Evolutionary conservation across 2,329 filamentous ascomycete species (phyloP).

Genomic region (Exophiala aquamarina): DNA sequence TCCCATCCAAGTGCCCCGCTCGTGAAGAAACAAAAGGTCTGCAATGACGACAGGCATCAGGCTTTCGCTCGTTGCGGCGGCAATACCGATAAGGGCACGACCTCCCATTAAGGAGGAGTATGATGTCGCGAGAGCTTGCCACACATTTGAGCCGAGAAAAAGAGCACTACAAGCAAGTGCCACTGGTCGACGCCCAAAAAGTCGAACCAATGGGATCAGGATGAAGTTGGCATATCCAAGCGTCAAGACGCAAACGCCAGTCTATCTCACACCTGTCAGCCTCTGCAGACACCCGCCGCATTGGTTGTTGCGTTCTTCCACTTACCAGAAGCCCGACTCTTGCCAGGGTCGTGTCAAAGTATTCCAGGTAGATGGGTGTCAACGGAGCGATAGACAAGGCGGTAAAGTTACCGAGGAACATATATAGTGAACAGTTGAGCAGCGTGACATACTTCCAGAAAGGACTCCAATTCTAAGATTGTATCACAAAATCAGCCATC

Average conservation of each 20-base stretch:
- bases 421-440: constrained; percentile 43
- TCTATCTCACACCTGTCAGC: no score
- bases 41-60: constrained; percentile 66
- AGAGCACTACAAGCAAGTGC: constrained; percentile 53
- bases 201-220: constrained; percentile 50
- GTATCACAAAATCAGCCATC: not conserved
- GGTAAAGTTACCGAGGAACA: constrained; percentile 55
- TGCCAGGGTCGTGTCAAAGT: constrained; percentile 53
- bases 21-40: constrained; percentile 64
- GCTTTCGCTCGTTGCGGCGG: constrained; percentile 54
- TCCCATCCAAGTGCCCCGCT: constrained; percentile 63
- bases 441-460: constrained; percentile 51
- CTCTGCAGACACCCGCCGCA: no score
- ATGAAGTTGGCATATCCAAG: constrained; percentile 60
- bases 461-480: constrained; percentile 46
- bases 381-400: constrained; percentile 56
- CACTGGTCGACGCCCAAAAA: constrained; percentile 56
- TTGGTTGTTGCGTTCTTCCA: no score
- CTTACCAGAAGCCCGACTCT: constrained; percentile 57
- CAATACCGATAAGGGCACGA: constrained; percentile 60
- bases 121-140: constrained; percentile 56
- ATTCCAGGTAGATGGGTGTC: constrained; percentile 57
- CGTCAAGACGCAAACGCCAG: constrained; percentile 56
- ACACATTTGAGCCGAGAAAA: constrained; percentile 54
- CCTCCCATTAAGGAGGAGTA: constrained; percentile 65